Conservation (phyloP, 208 protist species). For the Leptomonas seymouri region DNA sequence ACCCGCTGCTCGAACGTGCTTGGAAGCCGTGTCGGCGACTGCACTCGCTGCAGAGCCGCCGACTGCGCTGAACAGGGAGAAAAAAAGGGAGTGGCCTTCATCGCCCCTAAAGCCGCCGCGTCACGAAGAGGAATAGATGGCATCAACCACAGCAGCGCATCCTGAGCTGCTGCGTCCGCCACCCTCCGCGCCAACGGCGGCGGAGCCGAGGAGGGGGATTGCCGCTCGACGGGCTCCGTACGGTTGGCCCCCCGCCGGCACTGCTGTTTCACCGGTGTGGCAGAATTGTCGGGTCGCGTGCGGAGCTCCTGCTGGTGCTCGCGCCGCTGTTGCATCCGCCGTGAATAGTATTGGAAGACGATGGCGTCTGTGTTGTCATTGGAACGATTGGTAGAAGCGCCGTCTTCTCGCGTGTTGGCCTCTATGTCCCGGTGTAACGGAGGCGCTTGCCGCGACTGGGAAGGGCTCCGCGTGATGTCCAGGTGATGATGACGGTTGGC, state of each 20-base stretch:
- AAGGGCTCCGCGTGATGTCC: not conserved
- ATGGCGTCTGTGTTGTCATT: slow-evolving; percentile 21
- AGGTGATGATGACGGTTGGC: not conserved
- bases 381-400: not conserved
- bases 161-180: not conserved
- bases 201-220: not conserved
- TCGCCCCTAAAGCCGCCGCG: too few relatives aligned
- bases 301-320: slow-evolving; percentile 1
- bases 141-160: slow-evolving; percentile 12
- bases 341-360: slow-evolving; percentile 32
- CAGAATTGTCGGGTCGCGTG: not conserved
- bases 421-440: not conserved
- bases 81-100: not conserved
- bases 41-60: slow-evolving; percentile 11
- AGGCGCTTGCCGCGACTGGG: not conserved
- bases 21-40: slow-evolving; percentile 12
- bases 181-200: not conserved
- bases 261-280: not conserved
- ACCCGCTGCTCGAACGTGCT: slow-evolving; percentile 10
- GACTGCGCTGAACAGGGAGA: not conserved
- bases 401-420: not conserved
- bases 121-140: not conserved
- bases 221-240: not conserved
- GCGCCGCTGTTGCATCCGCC: not conserved
- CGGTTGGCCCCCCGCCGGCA: not conserved